Conservation (phyloP, 306 rosid genomes). For the Myrica gale region DNA sequence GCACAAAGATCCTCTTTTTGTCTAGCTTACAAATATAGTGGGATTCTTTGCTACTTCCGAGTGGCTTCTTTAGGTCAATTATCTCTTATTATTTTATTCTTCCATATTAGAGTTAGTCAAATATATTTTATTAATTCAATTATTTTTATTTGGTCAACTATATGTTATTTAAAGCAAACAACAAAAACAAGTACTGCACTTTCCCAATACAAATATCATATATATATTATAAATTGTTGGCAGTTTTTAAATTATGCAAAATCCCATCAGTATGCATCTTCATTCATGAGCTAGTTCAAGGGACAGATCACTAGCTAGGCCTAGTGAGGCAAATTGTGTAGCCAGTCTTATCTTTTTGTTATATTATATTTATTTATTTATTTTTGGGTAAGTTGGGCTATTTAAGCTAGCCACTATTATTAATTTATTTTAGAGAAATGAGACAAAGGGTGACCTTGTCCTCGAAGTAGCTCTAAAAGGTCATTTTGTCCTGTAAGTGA, state of each 20-base stretch:
- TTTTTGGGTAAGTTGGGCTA: neutral
- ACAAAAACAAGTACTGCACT: neutral
- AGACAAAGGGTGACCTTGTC: conserved; percentile 9
- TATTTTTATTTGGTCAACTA: neutral
- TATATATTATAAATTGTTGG: no score
- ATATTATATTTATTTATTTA: no score
- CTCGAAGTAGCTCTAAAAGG: conserved; percentile 5
- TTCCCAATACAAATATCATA: no score
- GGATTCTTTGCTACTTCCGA: neutral
- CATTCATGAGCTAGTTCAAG: neutral
- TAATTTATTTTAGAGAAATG: neutral
- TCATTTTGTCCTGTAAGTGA: neutral
- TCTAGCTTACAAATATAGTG: neutral
- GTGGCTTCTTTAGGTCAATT: conserved; percentile 31
- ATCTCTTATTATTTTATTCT: conserved; percentile 15
- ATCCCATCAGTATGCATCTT: neutral
- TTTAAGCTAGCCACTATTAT: neutral
- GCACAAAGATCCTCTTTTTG: conserved; percentile 17
- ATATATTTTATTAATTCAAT: conserved; percentile 14
- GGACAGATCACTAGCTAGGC: neutral
- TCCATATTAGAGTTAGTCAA: conserved; percentile 34
- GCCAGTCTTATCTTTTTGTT: neutral
- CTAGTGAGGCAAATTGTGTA: conserved; percentile 22
- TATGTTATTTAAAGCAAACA: neutral
- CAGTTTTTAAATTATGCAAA: no score